These are phyloP conservation scores for Solanum dulcamara DNA, from an alignment of 257 asterid species.

Conservation along the genomic window DNA sequence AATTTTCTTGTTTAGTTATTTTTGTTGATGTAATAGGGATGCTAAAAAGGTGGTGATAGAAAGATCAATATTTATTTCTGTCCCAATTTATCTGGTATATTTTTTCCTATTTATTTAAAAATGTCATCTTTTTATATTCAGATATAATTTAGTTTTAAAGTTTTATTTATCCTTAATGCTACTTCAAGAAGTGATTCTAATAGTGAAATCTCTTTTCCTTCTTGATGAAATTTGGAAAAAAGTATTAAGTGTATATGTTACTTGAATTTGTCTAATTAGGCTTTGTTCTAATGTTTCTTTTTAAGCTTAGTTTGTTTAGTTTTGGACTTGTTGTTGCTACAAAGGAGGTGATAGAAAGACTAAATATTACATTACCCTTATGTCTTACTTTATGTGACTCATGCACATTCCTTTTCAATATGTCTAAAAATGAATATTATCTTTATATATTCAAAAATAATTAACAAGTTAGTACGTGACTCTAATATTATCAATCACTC, in stretches of 20 bases:
- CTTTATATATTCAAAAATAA: background rate
- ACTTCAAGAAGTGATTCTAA: constrained; percentile 28
- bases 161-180: background rate
- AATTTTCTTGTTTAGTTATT: background rate
- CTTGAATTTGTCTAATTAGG: background rate
- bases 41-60: background rate
- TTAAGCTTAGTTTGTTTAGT: background rate
- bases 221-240: constrained; percentile 21
- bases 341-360: background rate
- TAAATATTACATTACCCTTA: background rate
- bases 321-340: background rate
- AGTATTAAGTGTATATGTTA: too few relatives aligned
- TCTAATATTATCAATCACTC: background rate
- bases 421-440: background rate
- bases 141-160: too few relatives aligned
- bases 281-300: background rate
- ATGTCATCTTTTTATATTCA: background rate
- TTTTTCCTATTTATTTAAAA: background rate
- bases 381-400: background rate
- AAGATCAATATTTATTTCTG: background rate
- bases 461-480: constrained; percentile 4
- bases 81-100: background rate
- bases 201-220: constrained; percentile 30
- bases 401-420: fast-evolving
- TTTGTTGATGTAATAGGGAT: background rate